These are phyloP conservation scores for Rubroshorea leprosula DNA, from an alignment of 345 rosid genomes.

Conservation along the genomic window DNA sequence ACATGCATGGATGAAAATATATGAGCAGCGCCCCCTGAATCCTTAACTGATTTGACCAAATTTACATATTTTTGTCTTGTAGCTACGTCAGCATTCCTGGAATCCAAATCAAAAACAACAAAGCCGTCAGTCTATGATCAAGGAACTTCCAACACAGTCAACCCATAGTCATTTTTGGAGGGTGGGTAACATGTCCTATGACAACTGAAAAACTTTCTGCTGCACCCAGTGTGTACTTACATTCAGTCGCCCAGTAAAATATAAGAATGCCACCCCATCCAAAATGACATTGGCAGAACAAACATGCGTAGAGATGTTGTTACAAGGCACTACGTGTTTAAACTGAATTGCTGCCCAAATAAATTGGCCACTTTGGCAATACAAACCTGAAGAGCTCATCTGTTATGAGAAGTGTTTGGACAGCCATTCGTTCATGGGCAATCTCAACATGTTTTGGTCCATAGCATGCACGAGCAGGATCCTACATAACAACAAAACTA, in stretches of 20 bases:
- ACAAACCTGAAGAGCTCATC: conserved; percentile 90
- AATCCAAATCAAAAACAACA: background rate
- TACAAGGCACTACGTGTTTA: background rate
- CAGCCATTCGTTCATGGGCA: conserved; percentile 93
- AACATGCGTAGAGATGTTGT: too few relatives aligned
- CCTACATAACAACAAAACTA: conserved; percentile 37
- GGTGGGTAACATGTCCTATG: too few relatives aligned
- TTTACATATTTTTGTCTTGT: conserved; percentile 61
- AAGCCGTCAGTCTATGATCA: background rate
- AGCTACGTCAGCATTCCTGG: conserved; percentile 69
- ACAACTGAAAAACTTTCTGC: too few relatives aligned
- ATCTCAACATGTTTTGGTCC: conserved; percentile 98
- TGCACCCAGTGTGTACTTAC: too few relatives aligned
- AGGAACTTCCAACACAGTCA: background rate
- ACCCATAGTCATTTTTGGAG: too few relatives aligned
- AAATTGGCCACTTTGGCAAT: background rate
- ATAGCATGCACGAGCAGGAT: conserved; percentile 77
- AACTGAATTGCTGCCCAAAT: background rate
- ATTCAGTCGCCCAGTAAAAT: too few relatives aligned
- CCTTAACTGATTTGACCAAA: conserved; percentile 72
- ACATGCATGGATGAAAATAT: conserved; percentile 92
- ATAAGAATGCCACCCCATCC: too few relatives aligned
- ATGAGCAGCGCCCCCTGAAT: conserved; percentile 66
- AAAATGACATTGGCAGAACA: too few relatives aligned
- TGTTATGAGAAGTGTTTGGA: conserved; percentile 88